phyloP scores from a whole-genome alignment of 768 basidiomycete species.

The Amanita fuliginea region DNA sequence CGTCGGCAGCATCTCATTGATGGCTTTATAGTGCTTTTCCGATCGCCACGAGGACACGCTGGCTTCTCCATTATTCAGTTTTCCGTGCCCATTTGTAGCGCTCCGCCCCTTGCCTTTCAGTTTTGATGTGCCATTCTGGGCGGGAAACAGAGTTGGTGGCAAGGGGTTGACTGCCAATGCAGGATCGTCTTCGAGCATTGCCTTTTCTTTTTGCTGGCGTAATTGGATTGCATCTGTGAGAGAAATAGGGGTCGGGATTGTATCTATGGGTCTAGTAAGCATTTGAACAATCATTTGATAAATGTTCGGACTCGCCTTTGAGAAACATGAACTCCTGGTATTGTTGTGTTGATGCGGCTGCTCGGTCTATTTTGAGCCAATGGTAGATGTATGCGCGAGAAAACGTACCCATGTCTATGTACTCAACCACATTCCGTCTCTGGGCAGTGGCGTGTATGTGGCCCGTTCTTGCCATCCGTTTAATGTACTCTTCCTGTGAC shows the following conservation, averaged over 20 bases:
- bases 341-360: conserved; percentile 49
- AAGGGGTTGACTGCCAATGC: conserved; percentile 27
- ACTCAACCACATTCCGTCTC: conserved; percentile 47
- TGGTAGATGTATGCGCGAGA: neutral
- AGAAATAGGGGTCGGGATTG: conserved; percentile 51
- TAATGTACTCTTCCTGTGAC: conserved; percentile 75
- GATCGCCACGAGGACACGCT: conserved; percentile 9
- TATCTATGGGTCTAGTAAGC: conserved; percentile 30
- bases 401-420: conserved; percentile 65
- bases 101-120: conserved; percentile 25
- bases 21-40: conserved; percentile 1
- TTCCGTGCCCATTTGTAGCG: conserved; percentile 22
- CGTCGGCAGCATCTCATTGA: neutral
- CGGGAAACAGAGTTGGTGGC: conserved; percentile 9
- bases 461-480: conserved; percentile 60
- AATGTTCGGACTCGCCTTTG: conserved; percentile 35
- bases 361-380: neutral
- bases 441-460: conserved; percentile 53
- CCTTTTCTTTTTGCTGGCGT: conserved; percentile 41
- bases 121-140: conserved; percentile 16
- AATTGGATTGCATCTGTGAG: conserved; percentile 49
- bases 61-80: conserved; percentile 18
- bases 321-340: conserved; percentile 67
- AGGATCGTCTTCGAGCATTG: conserved; percentile 49
- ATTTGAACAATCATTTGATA: neutral